A percentile compares a stretch with the other conserved stretches of the same genome.
Evolutionary conservation across 2,329 filamentous ascomycete genomes (phyloP).

Genomic region (Hansfordia pulvinata): DNA sequence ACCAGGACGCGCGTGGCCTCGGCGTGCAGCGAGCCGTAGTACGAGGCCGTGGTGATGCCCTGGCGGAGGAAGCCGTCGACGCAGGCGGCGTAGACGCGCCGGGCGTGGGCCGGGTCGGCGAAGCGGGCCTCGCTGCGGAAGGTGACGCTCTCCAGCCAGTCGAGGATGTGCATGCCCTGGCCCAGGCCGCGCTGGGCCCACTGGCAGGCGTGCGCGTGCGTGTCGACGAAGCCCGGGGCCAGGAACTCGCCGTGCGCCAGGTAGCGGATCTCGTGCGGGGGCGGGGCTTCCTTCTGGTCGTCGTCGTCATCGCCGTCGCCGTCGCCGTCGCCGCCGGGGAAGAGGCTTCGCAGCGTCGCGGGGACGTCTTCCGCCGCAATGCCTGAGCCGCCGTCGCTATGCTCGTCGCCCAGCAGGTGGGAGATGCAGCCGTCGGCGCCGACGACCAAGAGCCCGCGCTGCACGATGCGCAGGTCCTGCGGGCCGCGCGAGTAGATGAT

Average conservation of each 20-base stretch:
- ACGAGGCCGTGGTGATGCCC: slow-evolving; percentile 47
- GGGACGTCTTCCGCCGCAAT: background rate
- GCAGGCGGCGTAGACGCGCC: slow-evolving; percentile 32
- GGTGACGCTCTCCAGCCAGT: slow-evolving; percentile 52
- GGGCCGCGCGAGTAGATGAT: no score
- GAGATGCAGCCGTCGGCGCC: slow-evolving; percentile 13
- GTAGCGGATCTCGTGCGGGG: slow-evolving; percentile 9
- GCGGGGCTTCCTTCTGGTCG: no score
- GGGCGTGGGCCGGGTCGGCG: slow-evolving; percentile 36
- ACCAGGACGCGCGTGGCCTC: slow-evolving; percentile 43
- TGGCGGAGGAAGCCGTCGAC: slow-evolving; percentile 46
- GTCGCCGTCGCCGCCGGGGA: no score
- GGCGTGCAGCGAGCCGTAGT: slow-evolving; percentile 43
- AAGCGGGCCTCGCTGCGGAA: slow-evolving; percentile 53
- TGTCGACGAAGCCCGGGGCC: slow-evolving; percentile 50
- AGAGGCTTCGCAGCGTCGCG: slow-evolving; percentile 4
- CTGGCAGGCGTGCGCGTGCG: slow-evolving; percentile 54
- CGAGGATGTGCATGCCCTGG: slow-evolving; percentile 38
- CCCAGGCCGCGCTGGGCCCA: slow-evolving; percentile 34
- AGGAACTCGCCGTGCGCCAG: slow-evolving; percentile 33
- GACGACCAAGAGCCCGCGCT: no score
- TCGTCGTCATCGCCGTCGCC: slow-evolving; percentile 6
- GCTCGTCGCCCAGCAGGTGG: slow-evolving; percentile 8
- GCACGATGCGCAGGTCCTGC: no score
- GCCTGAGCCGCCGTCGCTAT: slow-evolving; percentile 4